Evolutionary conservation across 2,329 filamentous ascomycete genomes (phyloP), one percentile per base, ranked within the genome.

Genomic region (Penicillium glabrum): DNA sequence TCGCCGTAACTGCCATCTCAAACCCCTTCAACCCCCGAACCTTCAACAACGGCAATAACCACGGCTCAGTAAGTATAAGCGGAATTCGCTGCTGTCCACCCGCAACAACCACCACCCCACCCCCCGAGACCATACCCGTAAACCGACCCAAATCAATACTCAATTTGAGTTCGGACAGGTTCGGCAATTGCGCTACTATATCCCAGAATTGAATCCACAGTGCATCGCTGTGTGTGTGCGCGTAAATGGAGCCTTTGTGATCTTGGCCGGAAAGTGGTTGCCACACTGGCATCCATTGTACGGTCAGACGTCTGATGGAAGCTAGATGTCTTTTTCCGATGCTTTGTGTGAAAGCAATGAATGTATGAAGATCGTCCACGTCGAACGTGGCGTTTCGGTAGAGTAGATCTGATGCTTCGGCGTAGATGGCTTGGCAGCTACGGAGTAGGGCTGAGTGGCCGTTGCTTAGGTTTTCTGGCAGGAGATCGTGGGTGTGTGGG

Each of bases 211-310:
- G 39, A 2, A 47, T 52, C 72, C 72, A 74, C 3, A 74, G 59
- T 9, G 49, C 59, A 56, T 75, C 72, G 54, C 72, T 74, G 51
- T 75, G 72, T 4, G 72, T 75, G 54, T 74, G 70, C 1, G 69
- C 64, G 58, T 70, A 75, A 26, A 75, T 71, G 0, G 71, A 74
- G 2, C 65, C 59, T 19, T 57, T 61, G 39, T 68, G 67, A 33
- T 68, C 67, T 27, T 70, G 56, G 2, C 70, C 70, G 0, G 68
- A 54, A 53, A 75, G 64, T 2, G 72, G 72, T 26, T 69, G 66
- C 71, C 72, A 75, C 24, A 75, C 56, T 0, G 72, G 72, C 37
- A 61, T 70, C 68, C 69, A 75, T 46, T 75, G 72, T 1, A 75
- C 61, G 0, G 67, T 69, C 3, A 75, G 54, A 1, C 59, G 50